Evolutionary conservation across 2,329 filamentous ascomycete genomes (phyloP).

Genomic region (Emericellopsis cladophorae): DNA sequence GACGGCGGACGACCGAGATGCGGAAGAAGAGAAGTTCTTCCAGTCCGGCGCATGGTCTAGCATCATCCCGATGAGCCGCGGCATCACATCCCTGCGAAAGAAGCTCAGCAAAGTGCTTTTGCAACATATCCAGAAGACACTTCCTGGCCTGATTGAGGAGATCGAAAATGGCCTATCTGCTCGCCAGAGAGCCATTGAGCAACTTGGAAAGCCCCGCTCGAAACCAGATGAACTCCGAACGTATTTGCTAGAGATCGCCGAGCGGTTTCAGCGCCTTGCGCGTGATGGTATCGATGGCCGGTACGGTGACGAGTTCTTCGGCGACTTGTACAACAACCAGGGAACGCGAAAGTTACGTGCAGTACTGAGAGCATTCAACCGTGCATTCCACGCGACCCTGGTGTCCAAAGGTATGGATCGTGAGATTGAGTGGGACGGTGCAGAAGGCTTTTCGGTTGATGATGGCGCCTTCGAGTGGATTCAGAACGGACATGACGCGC

Average conservation of each 20-base stretch:
- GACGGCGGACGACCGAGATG: constrained; percentile 9
- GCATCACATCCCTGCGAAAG: constrained; percentile 2
- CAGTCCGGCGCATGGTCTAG: constrained; percentile 8
- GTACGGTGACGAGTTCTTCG: constrained; percentile 24
- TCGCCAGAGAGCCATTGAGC: no score
- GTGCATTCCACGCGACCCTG: constrained; percentile 15
- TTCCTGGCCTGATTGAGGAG: constrained; percentile 3
- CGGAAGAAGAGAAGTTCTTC: constrained; percentile 14
- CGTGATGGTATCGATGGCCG: constrained; percentile 13
- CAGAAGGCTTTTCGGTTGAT: background rate
- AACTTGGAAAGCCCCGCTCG: no score
- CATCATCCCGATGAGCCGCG: constrained; percentile 4
- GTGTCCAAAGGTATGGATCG: constrained; percentile 7
- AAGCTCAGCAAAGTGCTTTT: constrained; percentile 5
- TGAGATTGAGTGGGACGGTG: background rate
- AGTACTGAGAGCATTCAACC: constrained; percentile 14
- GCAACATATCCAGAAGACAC: constrained; percentile 1
- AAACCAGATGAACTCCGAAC: constrained; percentile 11
- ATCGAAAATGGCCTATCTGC: constrained; percentile 5
- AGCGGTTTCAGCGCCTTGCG: constrained; percentile 17
- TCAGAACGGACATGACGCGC: constrained; percentile 1
- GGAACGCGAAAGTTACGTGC: constrained; percentile 14
- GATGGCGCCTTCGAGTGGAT: no score
- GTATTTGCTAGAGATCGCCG: constrained; percentile 21
- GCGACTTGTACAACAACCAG: constrained; percentile 5